These are phyloP conservation scores for Pseudognaphalium luteoalbum DNA, from an alignment of 129 eudicot species.

Conservation along the genomic window DNA sequence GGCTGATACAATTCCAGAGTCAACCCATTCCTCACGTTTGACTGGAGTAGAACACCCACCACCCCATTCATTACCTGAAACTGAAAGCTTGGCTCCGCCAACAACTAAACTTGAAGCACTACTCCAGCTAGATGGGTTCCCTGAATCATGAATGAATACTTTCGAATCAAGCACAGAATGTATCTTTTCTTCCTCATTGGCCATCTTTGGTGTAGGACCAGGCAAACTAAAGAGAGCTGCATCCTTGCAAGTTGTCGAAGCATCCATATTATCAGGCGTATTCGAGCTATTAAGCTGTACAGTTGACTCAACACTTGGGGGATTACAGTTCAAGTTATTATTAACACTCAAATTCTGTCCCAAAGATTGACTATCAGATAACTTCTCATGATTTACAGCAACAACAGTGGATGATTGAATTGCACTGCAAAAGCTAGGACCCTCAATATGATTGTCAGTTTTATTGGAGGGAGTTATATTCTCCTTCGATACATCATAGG, in stretches of 20 bases:
- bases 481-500: slow-evolving; percentile 4
- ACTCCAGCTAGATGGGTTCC: slow-evolving; percentile 59
- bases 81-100: slow-evolving; percentile 49
- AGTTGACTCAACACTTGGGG: slow-evolving; percentile 23
- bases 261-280: slow-evolving; percentile 19
- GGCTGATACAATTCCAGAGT: slow-evolving; percentile 39
- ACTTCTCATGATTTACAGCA: slow-evolving; percentile 29
- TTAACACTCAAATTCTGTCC: slow-evolving; percentile 46
- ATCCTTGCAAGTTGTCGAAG: slow-evolving; percentile 1
- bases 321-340: slow-evolving; percentile 38
- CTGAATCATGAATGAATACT: slow-evolving; percentile 41
- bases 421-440: slow-evolving; percentile 25
- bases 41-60: slow-evolving; percentile 44
- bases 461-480: neutral
- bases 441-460: slow-evolving; percentile 30
- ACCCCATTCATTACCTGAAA: slow-evolving; percentile 61
- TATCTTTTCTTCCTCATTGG: slow-evolving; percentile 28
- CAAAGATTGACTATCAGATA: slow-evolving; percentile 46
- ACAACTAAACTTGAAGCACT: slow-evolving; percentile 53
- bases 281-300: slow-evolving; percentile 13
- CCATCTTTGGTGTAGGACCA: slow-evolving; percentile 43
- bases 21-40: slow-evolving; percentile 54
- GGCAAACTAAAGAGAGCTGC: slow-evolving; percentile 47
- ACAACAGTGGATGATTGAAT: slow-evolving; percentile 28
- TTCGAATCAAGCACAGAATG: slow-evolving; percentile 36